Conservation (phyloP, 116 monocot species). For the Posidonia oceanica region DNA sequence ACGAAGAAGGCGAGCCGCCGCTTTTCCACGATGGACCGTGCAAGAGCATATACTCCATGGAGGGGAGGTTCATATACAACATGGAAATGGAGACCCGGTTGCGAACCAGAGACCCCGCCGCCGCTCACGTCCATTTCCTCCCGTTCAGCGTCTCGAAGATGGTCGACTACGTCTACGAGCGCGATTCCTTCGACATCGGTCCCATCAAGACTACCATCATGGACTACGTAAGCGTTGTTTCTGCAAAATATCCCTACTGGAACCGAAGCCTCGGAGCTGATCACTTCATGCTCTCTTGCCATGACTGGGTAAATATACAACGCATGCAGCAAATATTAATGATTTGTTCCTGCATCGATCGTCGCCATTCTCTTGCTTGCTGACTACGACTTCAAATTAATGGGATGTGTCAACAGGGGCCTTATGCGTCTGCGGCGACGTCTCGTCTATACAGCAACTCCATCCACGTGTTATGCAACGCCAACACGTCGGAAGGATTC, state of each 20-base stretch:
- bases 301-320: constrained; percentile 96
- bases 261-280: constrained; percentile 72
- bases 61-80: constrained; percentile 69
- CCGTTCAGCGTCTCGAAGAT: constrained; percentile 81
- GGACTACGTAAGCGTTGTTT: constrained; percentile 48
- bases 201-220: constrained; percentile 36
- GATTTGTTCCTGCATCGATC: too few species aligned
- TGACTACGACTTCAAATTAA: too few species aligned
- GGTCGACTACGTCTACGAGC: constrained; percentile 49
- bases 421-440: constrained; percentile 27
- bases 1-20: constrained; percentile 85
- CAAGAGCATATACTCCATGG: constrained; percentile 68
- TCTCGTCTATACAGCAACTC: constrained; percentile 45
- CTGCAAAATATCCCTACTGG: constrained; percentile 50
- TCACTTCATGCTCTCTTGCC: constrained; percentile 94
- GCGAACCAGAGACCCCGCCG: constrained; percentile 44
- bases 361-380: too few species aligned
- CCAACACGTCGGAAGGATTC: constrained; percentile 88
- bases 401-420: constrained; percentile 45
- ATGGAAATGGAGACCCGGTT: constrained; percentile 55
- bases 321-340: too few species aligned
- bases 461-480: constrained; percentile 83
- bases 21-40: constrained; percentile 90
- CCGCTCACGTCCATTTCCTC: constrained; percentile 72
- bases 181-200: constrained; percentile 20